phyloP scores from a whole-genome alignment of 345 rosid species.

The Schrenkiella parvula region DNA sequence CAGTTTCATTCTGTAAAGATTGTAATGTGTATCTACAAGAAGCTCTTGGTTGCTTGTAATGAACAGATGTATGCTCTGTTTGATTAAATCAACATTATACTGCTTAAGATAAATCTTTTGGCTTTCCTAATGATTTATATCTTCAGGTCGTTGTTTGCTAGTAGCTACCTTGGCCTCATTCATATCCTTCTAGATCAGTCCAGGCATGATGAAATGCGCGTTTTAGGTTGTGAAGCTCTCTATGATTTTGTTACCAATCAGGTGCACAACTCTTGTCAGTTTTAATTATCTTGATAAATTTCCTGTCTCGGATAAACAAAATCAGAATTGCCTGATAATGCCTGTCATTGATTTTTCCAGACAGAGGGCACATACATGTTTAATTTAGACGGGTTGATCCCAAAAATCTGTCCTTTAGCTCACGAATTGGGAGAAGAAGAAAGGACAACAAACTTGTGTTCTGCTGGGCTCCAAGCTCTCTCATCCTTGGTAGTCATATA shows the following conservation, averaged over 20 bases:
- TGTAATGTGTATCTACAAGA: slow-evolving; percentile 62
- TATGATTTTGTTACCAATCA: slow-evolving; percentile 69
- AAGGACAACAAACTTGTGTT: slow-evolving; percentile 34
- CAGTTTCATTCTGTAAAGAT: slow-evolving; percentile 53
- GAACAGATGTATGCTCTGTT: slow-evolving; percentile 52
- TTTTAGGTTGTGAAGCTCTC: slow-evolving; percentile 61
- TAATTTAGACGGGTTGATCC: slow-evolving; percentile 66
- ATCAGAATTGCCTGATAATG: neutral
- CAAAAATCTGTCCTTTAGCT: slow-evolving; percentile 59
- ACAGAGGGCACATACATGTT: slow-evolving; percentile 64
- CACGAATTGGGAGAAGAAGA: slow-evolving; percentile 57
- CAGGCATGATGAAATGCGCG: slow-evolving; percentile 47
- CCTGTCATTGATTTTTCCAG: slow-evolving; percentile 29
- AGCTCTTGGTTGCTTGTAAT: slow-evolving; percentile 55
- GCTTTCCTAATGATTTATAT: neutral
- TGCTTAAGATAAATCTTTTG: neutral
- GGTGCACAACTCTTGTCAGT: slow-evolving; percentile 37
- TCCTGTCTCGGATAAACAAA: neutral
- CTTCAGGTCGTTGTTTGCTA: slow-evolving; percentile 68
- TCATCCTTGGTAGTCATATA: slow-evolving; percentile 52
- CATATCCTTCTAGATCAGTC: slow-evolving; percentile 69
- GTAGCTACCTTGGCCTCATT: slow-evolving; percentile 65
- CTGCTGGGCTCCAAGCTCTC: slow-evolving; percentile 68
- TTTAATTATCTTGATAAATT: neutral
- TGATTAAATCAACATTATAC: neutral